phyloP scores from a whole-genome alignment of 1,284 basidiomycete genomes.

The Psilocybe mexicana region DNA sequence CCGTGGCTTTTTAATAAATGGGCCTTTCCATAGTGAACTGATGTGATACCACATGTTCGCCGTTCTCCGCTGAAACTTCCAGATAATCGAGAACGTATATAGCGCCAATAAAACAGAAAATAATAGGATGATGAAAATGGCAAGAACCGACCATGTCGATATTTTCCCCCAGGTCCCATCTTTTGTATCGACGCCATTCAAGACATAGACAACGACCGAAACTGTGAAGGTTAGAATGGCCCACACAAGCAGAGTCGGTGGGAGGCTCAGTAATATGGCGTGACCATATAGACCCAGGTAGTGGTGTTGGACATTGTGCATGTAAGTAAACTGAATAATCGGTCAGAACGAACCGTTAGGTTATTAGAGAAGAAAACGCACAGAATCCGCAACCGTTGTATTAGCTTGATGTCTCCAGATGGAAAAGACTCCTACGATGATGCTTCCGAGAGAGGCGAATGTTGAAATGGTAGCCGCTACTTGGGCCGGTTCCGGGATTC shows the following conservation, averaged over 20 bases:
- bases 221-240: slow-evolving; percentile 49
- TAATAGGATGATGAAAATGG: slow-evolving; percentile 39
- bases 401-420: slow-evolving; percentile 58
- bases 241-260: slow-evolving; percentile 56
- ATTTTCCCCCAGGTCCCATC: slow-evolving; percentile 22
- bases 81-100: slow-evolving; percentile 50
- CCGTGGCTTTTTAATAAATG: neutral
- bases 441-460: slow-evolving; percentile 51
- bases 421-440: slow-evolving; percentile 55
- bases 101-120: slow-evolving; percentile 38
- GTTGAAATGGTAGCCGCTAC: slow-evolving; percentile 47
- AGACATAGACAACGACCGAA: slow-evolving; percentile 44
- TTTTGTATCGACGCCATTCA: slow-evolving; percentile 33
- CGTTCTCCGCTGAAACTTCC: slow-evolving; percentile 38
- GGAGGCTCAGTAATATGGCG: slow-evolving; percentile 52
- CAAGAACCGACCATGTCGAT: slow-evolving; percentile 42
- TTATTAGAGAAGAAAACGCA: slow-evolving; percentile 24
- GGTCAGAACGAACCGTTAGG: neutral
- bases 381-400: slow-evolving; percentile 42
- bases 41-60: slow-evolving; percentile 21
- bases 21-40: slow-evolving; percentile 14
- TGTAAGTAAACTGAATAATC: slow-evolving; percentile 47
- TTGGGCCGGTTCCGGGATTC: slow-evolving; percentile 39
- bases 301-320: slow-evolving; percentile 49
- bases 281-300: slow-evolving; percentile 48